Percentiles rank a stretch among this genome's conserved stretches.
Evolutionary conservation across 148 eudicot genomes (phyloP).

Genomic region (Euryodendron excelsum): DNA sequence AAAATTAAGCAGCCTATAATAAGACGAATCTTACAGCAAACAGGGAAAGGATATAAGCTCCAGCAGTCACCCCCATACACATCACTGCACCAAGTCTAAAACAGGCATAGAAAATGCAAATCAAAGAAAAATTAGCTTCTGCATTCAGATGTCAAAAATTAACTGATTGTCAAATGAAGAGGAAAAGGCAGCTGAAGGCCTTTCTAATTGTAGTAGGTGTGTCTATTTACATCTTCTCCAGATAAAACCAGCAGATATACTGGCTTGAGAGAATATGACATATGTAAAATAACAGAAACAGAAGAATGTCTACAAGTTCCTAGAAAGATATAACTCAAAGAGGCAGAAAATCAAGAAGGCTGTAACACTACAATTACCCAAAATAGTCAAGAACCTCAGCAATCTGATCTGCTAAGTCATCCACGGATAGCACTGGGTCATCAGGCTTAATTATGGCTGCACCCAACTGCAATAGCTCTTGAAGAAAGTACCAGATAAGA

Average conservation of each 20-base stretch:
- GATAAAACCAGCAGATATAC: no score
- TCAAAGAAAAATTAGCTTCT: conserved; percentile 3
- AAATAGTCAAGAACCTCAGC: conserved; percentile 81
- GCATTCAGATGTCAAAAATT: not conserved
- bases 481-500: conserved; percentile 44
- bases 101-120: not conserved
- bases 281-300: no score
- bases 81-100: conserved; percentile 74
- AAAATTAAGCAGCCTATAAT: not conserved
- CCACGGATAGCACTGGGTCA: conserved; percentile 59
- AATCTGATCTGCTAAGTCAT: conserved; percentile 91
- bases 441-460: conserved; percentile 55
- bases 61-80: conserved; percentile 94
- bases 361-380: conserved; percentile 44
- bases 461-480: conserved; percentile 81
- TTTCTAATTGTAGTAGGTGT: no score
- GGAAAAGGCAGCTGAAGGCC: no score
- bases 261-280: no score
- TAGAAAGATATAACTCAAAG: not conserved
- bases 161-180: no score
- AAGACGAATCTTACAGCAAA: conserved; percentile 67
- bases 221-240: no score
- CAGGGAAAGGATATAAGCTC: conserved; percentile 78
- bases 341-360: not conserved
- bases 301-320: not conserved